Base-by-base conservation (phyloP, 2,329 filamentous ascomycete genomes). In the Plectosphaerella sp. region DNA sequence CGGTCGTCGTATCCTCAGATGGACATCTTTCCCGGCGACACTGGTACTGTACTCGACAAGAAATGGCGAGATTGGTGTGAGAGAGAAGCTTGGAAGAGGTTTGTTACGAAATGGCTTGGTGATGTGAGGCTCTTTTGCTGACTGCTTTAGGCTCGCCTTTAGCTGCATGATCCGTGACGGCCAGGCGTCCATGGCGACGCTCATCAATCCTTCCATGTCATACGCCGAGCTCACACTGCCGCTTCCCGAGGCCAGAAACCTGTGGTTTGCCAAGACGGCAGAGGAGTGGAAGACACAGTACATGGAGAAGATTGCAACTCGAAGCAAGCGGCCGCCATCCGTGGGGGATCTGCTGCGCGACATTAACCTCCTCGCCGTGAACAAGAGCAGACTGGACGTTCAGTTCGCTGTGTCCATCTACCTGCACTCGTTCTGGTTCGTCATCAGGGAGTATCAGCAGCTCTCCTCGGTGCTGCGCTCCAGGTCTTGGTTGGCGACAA, bases 141-240 rank as follows among this genome's bases (percentile, higher is more conserved):
- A 57, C 41, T 11, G 18, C 46, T 24, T 48, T 42, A 79, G 79
- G 36, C 77, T 91, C 3, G 80, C 82, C 3, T 84, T 87, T 54
- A 83, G 86, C 61, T 70, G 81, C 14, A 87, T 87, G 57, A 67
- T 86, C 5, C 77, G 84, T 52, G 87, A 90, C 59, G 75, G 83
- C 0, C 83, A 88, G 54, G 76, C 80, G 4, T 88, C 87, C 2
- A 86, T 90, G 71, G 81, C 83, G 1, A 74, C 87, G 4, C 72
- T 87, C 50, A 82, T 79, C 20, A 84, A 80, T 53, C 83, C 85
- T 0, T 70, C 83, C 18, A 81, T 89, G 57, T 87, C 86, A 0
- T 90, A 88, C 59, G 77, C 84, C 1, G 87, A 90, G 59, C 69
- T 90, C 47, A 80, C 80, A 4, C 68, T 89, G 3, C 84, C 86